Base-by-base conservation (phyloP, 768 basidiomycete genomes). In the Hypholoma fasciculare region DNA sequence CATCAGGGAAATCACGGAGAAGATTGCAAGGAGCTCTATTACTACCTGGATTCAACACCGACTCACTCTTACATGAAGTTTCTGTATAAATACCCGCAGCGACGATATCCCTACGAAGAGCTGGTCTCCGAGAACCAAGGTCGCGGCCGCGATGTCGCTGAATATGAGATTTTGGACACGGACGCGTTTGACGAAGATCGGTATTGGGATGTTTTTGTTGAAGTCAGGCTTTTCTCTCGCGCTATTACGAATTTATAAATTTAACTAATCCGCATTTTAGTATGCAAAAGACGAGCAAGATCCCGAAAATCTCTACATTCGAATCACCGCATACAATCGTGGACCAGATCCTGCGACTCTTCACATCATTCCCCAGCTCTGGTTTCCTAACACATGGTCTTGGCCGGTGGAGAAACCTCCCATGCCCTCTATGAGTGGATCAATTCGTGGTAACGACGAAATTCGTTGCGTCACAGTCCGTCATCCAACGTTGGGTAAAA, bases 11-110 rank as follows among this genome's bases (percentile, higher is more conserved):
- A 99, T 71, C 97, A 99, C 72, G 97, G 97, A 61, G 97, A 99
- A 74, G 97, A 99, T 69, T 95, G 96, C 77, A 98, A 98, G 74
- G 97, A 99, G 69, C 78, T 98, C 27, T 99, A 99, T 73, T 99
- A 96, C 71, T 99, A 99, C 73, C 84, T 99, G 60, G 97, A 98
- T 72, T 96, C 94, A 38, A 98, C 97, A 1, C 97, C 97, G 38
- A 98, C 97, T 1, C 97, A 99, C 68, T 97, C 96, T 6, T 99
- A 98, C 82, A 98, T 99, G 97, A 99, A 99, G 73, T 98, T 93
- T 74, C 77, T 98, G 56, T 99, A 99, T 85, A 99, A 99, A 72
- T 99, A 99, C 65, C 96, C 97, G 12, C 97, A 99, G 71, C 80
- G 86, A 65, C 78, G 82, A 36, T 99, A 83, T 73, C 97, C 97